Evolutionary conservation across 2,329 filamentous ascomycete species (phyloP), one percentile per base, ranked within the genome.

Genomic region (Aspergillus brasiliensis): DNA sequence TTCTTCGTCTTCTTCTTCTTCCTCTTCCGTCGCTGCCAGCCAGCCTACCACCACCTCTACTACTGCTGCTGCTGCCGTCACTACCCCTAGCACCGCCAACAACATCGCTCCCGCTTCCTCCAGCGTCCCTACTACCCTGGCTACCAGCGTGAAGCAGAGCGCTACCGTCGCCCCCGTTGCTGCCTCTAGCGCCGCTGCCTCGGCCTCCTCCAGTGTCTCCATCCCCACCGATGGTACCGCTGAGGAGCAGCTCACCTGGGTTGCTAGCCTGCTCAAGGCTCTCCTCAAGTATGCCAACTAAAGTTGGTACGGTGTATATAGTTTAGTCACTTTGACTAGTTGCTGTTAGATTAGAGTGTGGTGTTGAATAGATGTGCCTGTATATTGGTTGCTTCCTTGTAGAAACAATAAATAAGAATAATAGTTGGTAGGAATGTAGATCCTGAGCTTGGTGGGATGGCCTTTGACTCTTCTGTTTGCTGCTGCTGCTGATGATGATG

Each of bases 241-340:
- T 2, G 60, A 66, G 54, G 66, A 67, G 60, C 56, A 68, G 61
- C 55, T 67, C 19, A 62, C 46, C 56, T 66, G 44, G 57, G 8
- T 66, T 23, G 60, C 56, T 28, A 57, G 44, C 38, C 34, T 67
- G 25, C 55, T 68, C 21, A 65, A 67, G 59, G 49, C 54, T 27
- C 61, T 65, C 17, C 37, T 64, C 31, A 56, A 63, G 28, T 64
- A 62, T 37, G 58, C 48, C 46, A 56, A 60, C 54, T 60, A 48
- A 28, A 3, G 31, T 3, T 27, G 8, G 21, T 52, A 25, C 40
- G 13, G 31, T 31, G 31, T 34, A 2, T 34, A 34, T 6, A 34
- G 3, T 8, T 15, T 6, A 34, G 3, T 8, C 6, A 34, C 11
- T 34, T 47, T 13, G 7, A 27, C 17, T 3, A 31, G 28, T 19